phyloP scores from a whole-genome alignment of 371 early-diverging fungal species.

The Quaeritorhiza haematococci region DNA sequence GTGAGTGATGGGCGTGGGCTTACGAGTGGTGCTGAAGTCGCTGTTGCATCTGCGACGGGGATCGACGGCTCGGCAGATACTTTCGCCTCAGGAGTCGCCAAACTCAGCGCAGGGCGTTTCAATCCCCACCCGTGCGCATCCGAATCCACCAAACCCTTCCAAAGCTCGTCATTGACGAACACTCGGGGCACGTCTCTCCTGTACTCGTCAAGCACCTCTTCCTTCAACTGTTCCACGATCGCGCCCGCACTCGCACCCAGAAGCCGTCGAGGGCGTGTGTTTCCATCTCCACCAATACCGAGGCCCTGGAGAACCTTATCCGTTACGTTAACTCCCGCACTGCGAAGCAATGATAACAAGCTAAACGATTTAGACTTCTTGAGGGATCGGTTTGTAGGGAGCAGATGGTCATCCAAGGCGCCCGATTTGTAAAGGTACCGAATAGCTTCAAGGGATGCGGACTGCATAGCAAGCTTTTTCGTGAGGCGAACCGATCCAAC shows the following conservation, averaged over 20 bases:
- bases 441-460: conserved; percentile 65
- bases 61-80: too few species aligned
- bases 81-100: too few species aligned
- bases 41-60: too few species aligned
- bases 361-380: too few species aligned
- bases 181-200: conserved; percentile 6
- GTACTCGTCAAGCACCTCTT: conserved; percentile 14
- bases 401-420: conserved; percentile 69
- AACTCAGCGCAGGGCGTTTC: too few species aligned
- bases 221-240: background rate
- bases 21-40: background rate
- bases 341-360: background rate
- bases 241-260: too few species aligned
- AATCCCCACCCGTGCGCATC: background rate
- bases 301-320: too few species aligned
- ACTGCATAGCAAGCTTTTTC: conserved; percentile 65
- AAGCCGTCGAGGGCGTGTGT: too few species aligned
- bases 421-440: conserved; percentile 56
- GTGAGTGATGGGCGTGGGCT: background rate
- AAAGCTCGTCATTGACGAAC: background rate
- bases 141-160: background rate
- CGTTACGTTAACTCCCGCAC: background rate
- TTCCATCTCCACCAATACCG: too few species aligned
- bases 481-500: conserved; percentile 35
- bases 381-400: too few species aligned